phyloP scores from a whole-genome alignment of 345 rosid genomes.

The Isatis tinctoria region DNA sequence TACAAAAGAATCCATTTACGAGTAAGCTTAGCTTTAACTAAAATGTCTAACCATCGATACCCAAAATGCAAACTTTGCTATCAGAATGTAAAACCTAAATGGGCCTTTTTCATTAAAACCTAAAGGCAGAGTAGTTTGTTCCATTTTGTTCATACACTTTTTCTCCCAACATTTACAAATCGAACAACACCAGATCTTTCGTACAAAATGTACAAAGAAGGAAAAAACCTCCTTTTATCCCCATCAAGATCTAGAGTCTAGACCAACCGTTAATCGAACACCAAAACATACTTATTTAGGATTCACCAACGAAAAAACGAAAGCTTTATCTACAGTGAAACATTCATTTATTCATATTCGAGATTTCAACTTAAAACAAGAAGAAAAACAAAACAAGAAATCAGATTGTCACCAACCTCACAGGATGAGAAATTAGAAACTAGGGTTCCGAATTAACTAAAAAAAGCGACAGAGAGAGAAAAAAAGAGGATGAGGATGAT shows the following conservation, averaged over 20 bases:
- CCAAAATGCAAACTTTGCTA: neutral
- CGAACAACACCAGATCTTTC: neutral
- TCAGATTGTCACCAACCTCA: slow-evolving; percentile 7
- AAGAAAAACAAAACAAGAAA: neutral
- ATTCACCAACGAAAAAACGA: neutral
- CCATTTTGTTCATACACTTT: neutral
- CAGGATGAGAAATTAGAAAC: neutral
- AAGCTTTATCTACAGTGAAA: neutral
- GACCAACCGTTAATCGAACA: neutral
- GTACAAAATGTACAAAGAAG: neutral
- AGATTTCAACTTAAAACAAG: neutral
- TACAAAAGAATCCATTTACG: neutral
- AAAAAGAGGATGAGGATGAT: neutral
- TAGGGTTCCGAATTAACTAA: neutral
- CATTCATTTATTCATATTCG: neutral
- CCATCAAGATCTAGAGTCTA: slow-evolving; percentile 3
- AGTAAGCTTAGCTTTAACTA: neutral
- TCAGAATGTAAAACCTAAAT: neutral
- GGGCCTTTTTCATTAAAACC: neutral
- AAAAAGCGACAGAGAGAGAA: neutral
- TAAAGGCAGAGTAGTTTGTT: neutral
- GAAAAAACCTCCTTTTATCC: neutral
- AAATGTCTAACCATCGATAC: neutral
- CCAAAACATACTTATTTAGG: neutral
- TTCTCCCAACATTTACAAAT: neutral